phyloP scores from a whole-genome alignment of 1,284 basidiomycete species.

The Violaceomyces palustris region DNA sequence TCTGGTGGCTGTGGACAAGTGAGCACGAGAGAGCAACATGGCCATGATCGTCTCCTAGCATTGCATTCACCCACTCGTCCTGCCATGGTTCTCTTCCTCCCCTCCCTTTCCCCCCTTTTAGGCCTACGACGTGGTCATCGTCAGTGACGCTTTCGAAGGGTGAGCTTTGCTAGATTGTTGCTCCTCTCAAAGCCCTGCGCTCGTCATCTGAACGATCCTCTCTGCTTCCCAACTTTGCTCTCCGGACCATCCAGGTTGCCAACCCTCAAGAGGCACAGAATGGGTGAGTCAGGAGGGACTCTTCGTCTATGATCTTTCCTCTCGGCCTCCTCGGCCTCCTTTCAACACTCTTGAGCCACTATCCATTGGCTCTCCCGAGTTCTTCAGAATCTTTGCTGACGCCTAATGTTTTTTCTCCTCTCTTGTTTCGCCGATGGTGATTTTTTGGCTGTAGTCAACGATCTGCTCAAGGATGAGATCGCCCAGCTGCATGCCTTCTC shows the following conservation, averaged over 20 bases:
- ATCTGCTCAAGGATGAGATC: slow-evolving; percentile 54
- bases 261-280: slow-evolving; percentile 49
- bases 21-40: background rate
- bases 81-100: background rate
- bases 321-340: too few relatives aligned
- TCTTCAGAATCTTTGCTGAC: too few relatives aligned
- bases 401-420: too few relatives aligned
- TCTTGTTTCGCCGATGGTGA: too few relatives aligned
- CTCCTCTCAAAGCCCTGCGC: background rate
- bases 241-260: slow-evolving; percentile 9
- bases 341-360: too few relatives aligned
- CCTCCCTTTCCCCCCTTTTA: slow-evolving; percentile 9
- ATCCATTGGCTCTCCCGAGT: too few relatives aligned
- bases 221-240: background rate
- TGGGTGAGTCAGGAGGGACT: slow-evolving; percentile 16
- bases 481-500: slow-evolving; percentile 55
- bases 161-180: slow-evolving; percentile 2
- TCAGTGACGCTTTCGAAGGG: slow-evolving; percentile 45
- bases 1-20: slow-evolving; percentile 48
- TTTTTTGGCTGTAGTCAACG: slow-evolving; percentile 54
- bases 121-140: slow-evolving; percentile 51
- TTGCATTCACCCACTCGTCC: background rate
- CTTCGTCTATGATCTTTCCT: too few relatives aligned
- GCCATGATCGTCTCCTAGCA: background rate
- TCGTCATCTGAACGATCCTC: background rate